Conservation (phyloP, 2,329 filamentous ascomycete genomes). For the Diplodia seriata region DNA sequence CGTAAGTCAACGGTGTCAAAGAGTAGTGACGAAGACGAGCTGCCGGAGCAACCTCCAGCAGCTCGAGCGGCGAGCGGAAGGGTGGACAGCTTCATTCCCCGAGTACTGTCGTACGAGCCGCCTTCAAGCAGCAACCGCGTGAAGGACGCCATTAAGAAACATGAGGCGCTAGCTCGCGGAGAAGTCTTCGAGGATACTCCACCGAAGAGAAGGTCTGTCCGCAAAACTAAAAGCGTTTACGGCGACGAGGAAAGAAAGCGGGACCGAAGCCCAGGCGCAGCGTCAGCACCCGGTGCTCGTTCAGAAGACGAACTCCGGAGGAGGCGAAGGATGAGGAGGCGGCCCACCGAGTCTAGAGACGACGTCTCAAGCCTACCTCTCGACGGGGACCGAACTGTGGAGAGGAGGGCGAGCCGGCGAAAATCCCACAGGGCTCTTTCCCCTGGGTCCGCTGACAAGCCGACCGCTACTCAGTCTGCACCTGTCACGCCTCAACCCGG, state of each 20-base stretch:
- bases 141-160: conserved; percentile 14
- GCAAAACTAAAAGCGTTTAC: conserved; percentile 27
- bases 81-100: conserved; percentile 3
- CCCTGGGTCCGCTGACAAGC: conserved; percentile 17
- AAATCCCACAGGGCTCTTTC: conserved; percentile 21
- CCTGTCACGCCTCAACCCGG: conserved; percentile 21
- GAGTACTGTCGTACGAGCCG: conserved; percentile 20
- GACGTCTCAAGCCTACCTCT: conserved; percentile 5
- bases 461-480: conserved; percentile 31
- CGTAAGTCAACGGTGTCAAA: conserved; percentile 20
- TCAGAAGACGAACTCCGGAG: conserved; percentile 38
- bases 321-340: conserved; percentile 35
- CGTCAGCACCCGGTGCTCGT: conserved; percentile 5
- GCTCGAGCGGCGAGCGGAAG: neutral
- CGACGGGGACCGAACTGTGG: neutral
- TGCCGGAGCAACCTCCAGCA: neutral
- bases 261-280: conserved; percentile 3
- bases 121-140: conserved; percentile 19
- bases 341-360: conserved; percentile 16
- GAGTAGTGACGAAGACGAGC: conserved; percentile 29
- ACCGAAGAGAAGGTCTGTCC: conserved; percentile 24
- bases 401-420: conserved; percentile 25
- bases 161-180: conserved; percentile 22
- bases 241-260: conserved; percentile 22
- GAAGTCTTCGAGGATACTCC: conserved; percentile 19